These are phyloP conservation scores for Amylostereum chailletii DNA, from an alignment of 1,284 basidiomycete genomes.

Conservation along the genomic window DNA sequence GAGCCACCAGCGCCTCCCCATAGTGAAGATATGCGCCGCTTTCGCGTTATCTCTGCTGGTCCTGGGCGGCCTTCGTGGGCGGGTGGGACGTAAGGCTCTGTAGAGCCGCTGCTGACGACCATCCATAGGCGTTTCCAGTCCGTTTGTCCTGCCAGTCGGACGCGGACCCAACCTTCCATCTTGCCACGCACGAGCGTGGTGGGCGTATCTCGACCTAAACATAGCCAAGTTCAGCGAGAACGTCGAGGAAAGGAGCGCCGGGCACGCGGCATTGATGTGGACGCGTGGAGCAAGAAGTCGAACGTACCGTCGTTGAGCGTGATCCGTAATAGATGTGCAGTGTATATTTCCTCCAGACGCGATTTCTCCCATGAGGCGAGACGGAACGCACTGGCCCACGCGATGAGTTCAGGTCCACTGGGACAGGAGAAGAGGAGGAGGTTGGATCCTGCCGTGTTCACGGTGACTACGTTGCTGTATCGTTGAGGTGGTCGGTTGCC, in stretches of 20 bases:
- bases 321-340: conserved; percentile 85
- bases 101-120: conserved; percentile 48
- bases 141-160: conserved; percentile 88
- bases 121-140: conserved; percentile 96
- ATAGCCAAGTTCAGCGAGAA: conserved; percentile 1
- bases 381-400: conserved; percentile 91
- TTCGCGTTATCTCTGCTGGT: conserved; percentile 18
- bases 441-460: conserved; percentile 94
- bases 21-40: conserved; percentile 63
- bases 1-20: conserved; percentile 30
- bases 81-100: conserved; percentile 16
- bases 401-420: conserved; percentile 57
- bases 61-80: conserved; percentile 9
- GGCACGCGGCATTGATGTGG: background rate
- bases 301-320: conserved; percentile 43
- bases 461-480: conserved; percentile 76
- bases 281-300: background rate
- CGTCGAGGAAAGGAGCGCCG: background rate
- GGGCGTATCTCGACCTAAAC: conserved; percentile 55
- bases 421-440: conserved; percentile 85
- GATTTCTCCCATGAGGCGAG: conserved; percentile 94
- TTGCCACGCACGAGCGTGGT: conserved; percentile 64
- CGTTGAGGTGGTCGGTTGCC: conserved; percentile 40
- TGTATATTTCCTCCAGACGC: conserved; percentile 94
- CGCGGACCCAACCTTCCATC: conserved; percentile 90